Base-by-base conservation (phyloP, 2,329 filamentous ascomycete species). In the Trichoderma breve region DNA sequence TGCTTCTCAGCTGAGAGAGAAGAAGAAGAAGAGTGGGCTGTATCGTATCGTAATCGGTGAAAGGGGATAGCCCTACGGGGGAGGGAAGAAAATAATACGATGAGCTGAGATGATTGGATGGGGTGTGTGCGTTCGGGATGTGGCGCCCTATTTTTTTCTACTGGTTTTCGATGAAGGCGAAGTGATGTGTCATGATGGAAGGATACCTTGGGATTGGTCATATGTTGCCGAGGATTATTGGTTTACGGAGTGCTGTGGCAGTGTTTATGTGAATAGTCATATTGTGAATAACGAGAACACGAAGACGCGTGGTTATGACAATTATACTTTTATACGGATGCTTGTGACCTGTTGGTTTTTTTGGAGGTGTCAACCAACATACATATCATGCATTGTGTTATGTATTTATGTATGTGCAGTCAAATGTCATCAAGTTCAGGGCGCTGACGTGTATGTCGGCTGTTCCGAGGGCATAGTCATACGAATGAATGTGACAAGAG, bases 331-430 rank as follows among this genome's bases (percentile, higher is more conserved):
- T n/a, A 6, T 32, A 64, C 30, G 15, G n/a, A 26, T 64, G 61
- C 61, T 64, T 64, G 61, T 64, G 61, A 64, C 39, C 61, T 64
- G 26, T 39, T 64, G 43, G 12, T 8, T 51, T 39, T 63, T 64
- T 64, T 8, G 2, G 12, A 47, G 26, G 47, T 21, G 47, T 21
- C 21, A 14, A 53, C 21, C 43, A 43, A n/a, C 39, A 51, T 51
- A 51, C 43, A n/a, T 47, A 18, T 18, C 34, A 18, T 21, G 43
- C 5, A 21, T 51, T 24, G n/a, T 14, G 11, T 24, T 12, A 21
- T 26, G 36, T 47, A 32, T 39, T 47, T 11, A 21, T 24, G 36
- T 43, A 47, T 36, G 18, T 64, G 61, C 21, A 64, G 18, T 64
- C 61, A 2, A 47, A 8, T 21, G n/a, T 64, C 24, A 53, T 24